A percentile compares a stretch with the other conserved stretches of the same genome.
These are phyloP conservation scores for Lichtheimia corymbifera DNA, from an alignment of 371 early-diverging fungal genomes.

Conservation along the genomic window DNA sequence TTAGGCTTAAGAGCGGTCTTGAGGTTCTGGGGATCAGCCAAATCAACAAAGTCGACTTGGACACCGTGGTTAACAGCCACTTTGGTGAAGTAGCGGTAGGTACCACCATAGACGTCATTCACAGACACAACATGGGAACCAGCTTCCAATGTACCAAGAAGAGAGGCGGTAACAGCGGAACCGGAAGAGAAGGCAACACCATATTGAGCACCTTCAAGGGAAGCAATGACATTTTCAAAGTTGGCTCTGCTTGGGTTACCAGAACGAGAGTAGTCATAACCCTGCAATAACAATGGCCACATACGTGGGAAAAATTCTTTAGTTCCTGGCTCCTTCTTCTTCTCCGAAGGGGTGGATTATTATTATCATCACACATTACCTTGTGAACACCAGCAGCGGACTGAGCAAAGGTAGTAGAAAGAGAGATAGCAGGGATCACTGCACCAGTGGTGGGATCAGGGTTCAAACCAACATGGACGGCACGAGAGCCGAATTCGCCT, in stretches of 20 bases:
- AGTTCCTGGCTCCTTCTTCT: background rate
- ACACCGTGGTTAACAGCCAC: slow-evolving; percentile 76
- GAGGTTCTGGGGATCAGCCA: slow-evolving; percentile 75
- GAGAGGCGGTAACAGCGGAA: slow-evolving; percentile 89
- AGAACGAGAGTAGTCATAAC: slow-evolving; percentile 95
- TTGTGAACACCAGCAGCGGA: slow-evolving; percentile 87
- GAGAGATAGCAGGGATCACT: slow-evolving; percentile 93
- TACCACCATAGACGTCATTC: slow-evolving; percentile 98
- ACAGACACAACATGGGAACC: slow-evolving; percentile 90
- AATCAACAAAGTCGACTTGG: slow-evolving; percentile 88
- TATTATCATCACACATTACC: slow-evolving; percentile 39
- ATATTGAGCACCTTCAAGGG: slow-evolving; percentile 87
- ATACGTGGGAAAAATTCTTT: slow-evolving; percentile 16
- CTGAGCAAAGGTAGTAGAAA: slow-evolving; percentile 97
- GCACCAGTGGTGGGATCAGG: slow-evolving; percentile 88
- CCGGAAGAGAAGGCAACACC: slow-evolving; percentile 96
- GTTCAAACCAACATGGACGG: slow-evolving; percentile 90
- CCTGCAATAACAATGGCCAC: slow-evolving; percentile 41
- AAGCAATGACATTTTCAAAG: slow-evolving; percentile 92
- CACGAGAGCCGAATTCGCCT: slow-evolving; percentile 82
- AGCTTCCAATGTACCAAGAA: slow-evolving; percentile 69
- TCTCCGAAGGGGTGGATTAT: too few relatives aligned
- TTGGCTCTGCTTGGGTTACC: slow-evolving; percentile 92
- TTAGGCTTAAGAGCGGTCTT: slow-evolving; percentile 67
- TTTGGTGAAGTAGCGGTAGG: slow-evolving; percentile 95